These are phyloP conservation scores for Aspergillus unguis DNA, from an alignment of 2,329 filamentous ascomycete genomes.

Conservation along the genomic window DNA sequence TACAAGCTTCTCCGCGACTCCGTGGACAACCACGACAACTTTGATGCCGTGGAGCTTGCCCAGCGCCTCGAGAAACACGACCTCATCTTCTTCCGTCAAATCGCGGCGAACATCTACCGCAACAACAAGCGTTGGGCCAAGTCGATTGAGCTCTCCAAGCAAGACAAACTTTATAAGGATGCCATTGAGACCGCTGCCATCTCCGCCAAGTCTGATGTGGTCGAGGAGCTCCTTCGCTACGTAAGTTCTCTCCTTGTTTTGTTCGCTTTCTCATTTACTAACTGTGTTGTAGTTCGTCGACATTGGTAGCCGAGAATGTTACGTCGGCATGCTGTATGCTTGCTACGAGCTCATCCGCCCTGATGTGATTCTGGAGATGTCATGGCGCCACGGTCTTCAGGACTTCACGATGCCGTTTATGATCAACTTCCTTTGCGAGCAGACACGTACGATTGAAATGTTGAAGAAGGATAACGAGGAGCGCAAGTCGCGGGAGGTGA, in stretches of 20 bases:
- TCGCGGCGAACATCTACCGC: slow-evolving; percentile 96
- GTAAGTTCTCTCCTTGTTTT: slow-evolving; percentile 59
- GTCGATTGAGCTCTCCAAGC: slow-evolving; percentile 94
- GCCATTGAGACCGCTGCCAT: slow-evolving; percentile 96
- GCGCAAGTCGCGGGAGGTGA: slow-evolving; percentile 68
- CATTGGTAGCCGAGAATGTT: slow-evolving; percentile 98
- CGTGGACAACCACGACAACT: slow-evolving; percentile 98
- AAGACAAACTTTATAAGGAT: slow-evolving; percentile 99
- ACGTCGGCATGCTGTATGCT: slow-evolving; percentile 98
- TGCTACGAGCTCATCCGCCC: slow-evolving; percentile 97
- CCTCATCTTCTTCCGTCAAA: slow-evolving; percentile 97
- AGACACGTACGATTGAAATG: slow-evolving; percentile 76
- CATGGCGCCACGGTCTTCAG: slow-evolving; percentile 89
- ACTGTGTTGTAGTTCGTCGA: slow-evolving; percentile 76
- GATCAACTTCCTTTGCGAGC: slow-evolving; percentile 95
- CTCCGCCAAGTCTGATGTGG: slow-evolving; percentile 83
- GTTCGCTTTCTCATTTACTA: slow-evolving; percentile 26
- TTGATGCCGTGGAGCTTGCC: slow-evolving; percentile 90
- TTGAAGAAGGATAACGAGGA: slow-evolving; percentile 97
- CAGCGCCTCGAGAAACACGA: slow-evolving; percentile 95
- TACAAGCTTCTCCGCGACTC: slow-evolving; percentile 98
- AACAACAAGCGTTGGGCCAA: slow-evolving; percentile 99
- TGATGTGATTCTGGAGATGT: slow-evolving; percentile 89
- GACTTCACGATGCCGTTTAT: slow-evolving; percentile 99
- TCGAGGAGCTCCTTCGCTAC: slow-evolving; percentile 93